phyloP scores from a whole-genome alignment of 2,329 filamentous ascomycete genomes.

The Bipolaris victoriae region DNA sequence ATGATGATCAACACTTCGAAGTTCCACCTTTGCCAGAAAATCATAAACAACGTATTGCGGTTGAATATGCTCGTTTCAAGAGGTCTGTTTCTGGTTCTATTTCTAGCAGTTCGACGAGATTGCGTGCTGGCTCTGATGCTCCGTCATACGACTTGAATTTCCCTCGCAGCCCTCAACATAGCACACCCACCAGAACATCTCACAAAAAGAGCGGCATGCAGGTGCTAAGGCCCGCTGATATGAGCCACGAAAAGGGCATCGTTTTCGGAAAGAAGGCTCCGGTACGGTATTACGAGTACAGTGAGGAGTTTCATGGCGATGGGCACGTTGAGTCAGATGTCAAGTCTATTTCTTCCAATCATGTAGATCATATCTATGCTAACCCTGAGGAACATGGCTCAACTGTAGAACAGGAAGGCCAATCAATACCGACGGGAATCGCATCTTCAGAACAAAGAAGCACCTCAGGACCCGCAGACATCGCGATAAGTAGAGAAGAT shows the following conservation, averaged over 20 bases:
- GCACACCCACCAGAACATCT: slow-evolving; percentile 43
- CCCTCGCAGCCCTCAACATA: slow-evolving; percentile 52
- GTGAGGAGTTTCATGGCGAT: slow-evolving; percentile 45
- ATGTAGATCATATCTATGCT: slow-evolving; percentile 47
- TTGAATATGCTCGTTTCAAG: slow-evolving; percentile 29
- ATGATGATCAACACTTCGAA: slow-evolving; percentile 16
- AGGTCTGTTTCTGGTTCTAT: slow-evolving; percentile 33
- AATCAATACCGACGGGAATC: slow-evolving; percentile 15
- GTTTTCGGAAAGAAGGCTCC: slow-evolving; percentile 27
- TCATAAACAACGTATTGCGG: slow-evolving; percentile 27
- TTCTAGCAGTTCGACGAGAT: slow-evolving; percentile 41
- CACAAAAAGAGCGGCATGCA: slow-evolving; percentile 22
- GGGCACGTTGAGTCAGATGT: slow-evolving; percentile 22
- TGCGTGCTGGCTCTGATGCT: slow-evolving; percentile 48
- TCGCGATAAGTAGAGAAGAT: not conserved
- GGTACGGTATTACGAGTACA: slow-evolving; percentile 47
- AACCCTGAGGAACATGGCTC: slow-evolving; percentile 13
- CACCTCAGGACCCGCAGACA: not conserved
- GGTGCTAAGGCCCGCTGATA: slow-evolving; percentile 41
- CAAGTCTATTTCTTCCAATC: slow-evolving; percentile 42
- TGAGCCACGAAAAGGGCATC: slow-evolving; percentile 13
- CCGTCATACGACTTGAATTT: slow-evolving; percentile 54
- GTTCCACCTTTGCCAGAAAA: slow-evolving; percentile 34
- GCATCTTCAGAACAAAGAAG: slow-evolving; percentile 11
- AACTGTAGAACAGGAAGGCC: slow-evolving; percentile 6